Base-by-base conservation (phyloP, 768 basidiomycete species). In the Agrocybe pediades region DNA sequence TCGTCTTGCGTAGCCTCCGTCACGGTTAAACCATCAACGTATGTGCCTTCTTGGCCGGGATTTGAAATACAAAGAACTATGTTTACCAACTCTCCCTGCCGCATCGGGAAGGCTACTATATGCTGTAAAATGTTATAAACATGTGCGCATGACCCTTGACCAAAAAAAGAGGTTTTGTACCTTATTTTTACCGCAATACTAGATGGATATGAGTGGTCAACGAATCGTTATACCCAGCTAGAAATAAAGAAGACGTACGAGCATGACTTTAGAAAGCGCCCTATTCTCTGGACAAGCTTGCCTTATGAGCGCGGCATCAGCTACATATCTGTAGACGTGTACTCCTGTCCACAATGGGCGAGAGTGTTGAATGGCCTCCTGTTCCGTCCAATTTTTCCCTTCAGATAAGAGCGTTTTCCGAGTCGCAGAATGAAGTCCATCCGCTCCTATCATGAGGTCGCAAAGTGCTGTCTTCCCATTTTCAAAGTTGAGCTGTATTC, bases 371-470 rank as follows among this genome's bases (percentile, higher is more conserved):
- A 49, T 30, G 24, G 40, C 41, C 42, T 54, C 25, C 20, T 46
- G 25, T 27, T 46, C 45, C 3, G 26, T 27, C 57, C 61, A 15
- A 74, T 62, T 3, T 65, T 66, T 25, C 53, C 59, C 9, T 67
- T 62, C 20, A 70, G 41, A 66, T 29, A 41, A 65, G 55, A 46
- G 56, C 42, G 9, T 64, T 25, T 49, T 60, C 9, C 60, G 56
- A 8, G 67, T 60, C 20, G 57, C 64, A 0, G 77, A 79, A 21
- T 63, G 71, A 50, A 79, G 64, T 1, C 78, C 78, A 51, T 80
- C 78, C 1, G 70, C 65, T 0, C 74, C 77, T 4, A 79, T 54
- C 20, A 80, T 59, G 2, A 79, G 48, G 48, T 80, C 75, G 33
- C 74, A 74, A 1, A 53, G 55, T 2, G 65, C 64, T 0, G 56